phyloP scores from a whole-genome alignment of 2,329 filamentous ascomycete species.

The Aaosphaeria pasadenensis region DNA sequence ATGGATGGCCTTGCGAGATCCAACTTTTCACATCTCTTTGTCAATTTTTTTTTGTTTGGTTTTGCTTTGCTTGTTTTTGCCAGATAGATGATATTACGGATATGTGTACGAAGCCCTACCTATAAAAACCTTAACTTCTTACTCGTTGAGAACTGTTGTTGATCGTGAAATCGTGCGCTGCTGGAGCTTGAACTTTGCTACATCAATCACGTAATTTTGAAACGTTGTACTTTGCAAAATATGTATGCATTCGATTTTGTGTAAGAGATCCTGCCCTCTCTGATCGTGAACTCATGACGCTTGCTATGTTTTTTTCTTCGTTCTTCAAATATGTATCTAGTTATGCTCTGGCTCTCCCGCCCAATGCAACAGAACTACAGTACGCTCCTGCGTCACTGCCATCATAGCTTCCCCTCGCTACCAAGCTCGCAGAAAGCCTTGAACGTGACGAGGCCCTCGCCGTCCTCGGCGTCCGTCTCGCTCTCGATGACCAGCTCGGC shows the following conservation, averaged over 20 bases:
- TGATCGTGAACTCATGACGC: background rate
- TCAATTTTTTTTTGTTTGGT: too few relatives aligned
- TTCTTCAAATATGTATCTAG: background rate
- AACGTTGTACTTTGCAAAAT: background rate
- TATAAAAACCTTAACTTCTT: too few relatives aligned
- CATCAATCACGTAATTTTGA: too few relatives aligned
- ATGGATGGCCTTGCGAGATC: background rate
- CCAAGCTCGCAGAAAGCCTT: conserved; percentile 87
- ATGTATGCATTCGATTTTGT: background rate
- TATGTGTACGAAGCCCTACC: too few relatives aligned
- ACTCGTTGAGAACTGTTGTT: too few relatives aligned
- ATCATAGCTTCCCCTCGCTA: conserved; percentile 26
- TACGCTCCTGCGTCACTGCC: background rate
- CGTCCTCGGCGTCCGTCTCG: conserved; percentile 41
- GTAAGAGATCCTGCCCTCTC: background rate
- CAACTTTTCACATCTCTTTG: background rate
- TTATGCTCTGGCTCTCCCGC: background rate
- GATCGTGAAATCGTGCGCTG: too few relatives aligned
- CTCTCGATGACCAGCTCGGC: conserved; percentile 79
- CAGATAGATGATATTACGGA: conserved; percentile 6
- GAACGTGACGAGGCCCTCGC: conserved; percentile 77
- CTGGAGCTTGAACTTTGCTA: too few relatives aligned
- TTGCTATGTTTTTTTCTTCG: background rate
- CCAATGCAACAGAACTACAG: background rate
- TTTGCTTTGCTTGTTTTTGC: too few relatives aligned